These are phyloP conservation scores for Pleodorina starrii DNA, from an alignment of 139 green algal species.

Conservation along the genomic window DNA sequence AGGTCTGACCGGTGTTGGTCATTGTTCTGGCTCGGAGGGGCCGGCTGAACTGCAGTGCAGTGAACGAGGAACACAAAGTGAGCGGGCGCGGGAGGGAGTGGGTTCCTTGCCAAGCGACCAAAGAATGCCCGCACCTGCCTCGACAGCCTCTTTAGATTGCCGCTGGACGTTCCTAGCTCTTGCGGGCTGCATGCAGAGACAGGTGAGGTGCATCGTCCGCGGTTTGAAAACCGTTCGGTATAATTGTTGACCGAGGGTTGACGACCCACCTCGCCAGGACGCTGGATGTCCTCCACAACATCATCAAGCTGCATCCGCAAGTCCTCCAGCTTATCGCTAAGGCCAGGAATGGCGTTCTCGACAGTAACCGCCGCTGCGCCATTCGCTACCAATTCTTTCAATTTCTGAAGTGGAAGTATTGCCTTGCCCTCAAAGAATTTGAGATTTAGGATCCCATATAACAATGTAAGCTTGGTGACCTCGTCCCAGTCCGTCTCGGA, in stretches of 20 bases:
- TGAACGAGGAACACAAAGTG: too few species aligned
- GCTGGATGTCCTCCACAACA: background rate
- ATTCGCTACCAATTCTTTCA: background rate
- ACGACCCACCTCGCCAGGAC: background rate
- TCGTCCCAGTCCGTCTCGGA: slow-evolving; percentile 30
- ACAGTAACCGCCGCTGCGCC: background rate
- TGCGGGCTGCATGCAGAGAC: background rate
- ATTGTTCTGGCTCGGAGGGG: background rate
- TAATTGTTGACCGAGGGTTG: slow-evolving; percentile 13
- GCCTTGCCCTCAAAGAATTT: background rate
- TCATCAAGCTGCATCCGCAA: background rate
- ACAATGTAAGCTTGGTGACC: slow-evolving; percentile 8
- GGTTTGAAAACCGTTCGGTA: background rate
- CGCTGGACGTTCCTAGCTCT: background rate
- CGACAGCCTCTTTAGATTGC: background rate
- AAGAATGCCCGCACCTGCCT: slow-evolving; percentile 1
- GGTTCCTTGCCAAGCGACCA: too few species aligned
- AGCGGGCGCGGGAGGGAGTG: too few species aligned
- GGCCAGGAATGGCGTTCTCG: background rate
- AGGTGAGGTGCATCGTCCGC: background rate
- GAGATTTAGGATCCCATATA: slow-evolving; percentile 4
- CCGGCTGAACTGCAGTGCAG: too few species aligned
- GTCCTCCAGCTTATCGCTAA: background rate
- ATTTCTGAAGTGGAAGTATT: background rate
- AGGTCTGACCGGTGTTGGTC: background rate